Conservation (phyloP, 805 yeast genomes). For the Priceomyces carsonii region DNA sequence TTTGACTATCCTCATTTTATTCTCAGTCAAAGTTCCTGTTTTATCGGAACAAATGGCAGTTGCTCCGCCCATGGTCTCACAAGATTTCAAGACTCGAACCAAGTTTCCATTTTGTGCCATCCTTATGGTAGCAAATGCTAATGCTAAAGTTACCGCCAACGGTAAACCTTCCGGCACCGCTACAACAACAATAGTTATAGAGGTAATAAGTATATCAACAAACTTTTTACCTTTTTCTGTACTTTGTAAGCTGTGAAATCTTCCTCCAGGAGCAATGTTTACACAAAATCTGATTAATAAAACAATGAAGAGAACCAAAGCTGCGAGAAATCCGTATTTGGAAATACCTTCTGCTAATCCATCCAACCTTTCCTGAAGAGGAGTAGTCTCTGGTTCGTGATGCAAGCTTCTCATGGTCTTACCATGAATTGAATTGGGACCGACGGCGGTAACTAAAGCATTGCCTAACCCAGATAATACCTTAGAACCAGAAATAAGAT, state of each 20-base stretch:
- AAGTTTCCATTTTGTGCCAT: conserved; percentile 96
- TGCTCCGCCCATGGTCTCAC: conserved; percentile 99
- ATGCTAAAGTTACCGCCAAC: conserved; percentile 91
- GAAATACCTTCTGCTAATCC: conserved; percentile 90
- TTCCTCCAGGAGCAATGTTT: conserved; percentile 54
- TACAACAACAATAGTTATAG: conserved; percentile 91
- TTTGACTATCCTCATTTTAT: conserved; percentile 85
- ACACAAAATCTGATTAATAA: conserved; percentile 75
- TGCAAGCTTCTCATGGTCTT: conserved; percentile 81
- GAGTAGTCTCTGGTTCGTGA: conserved; percentile 80
- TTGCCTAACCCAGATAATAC: conserved; percentile 82
- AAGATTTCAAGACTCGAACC: conserved; percentile 89
- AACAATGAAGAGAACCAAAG: conserved; percentile 76
- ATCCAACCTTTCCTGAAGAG: conserved; percentile 80
- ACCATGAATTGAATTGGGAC: conserved; percentile 87
- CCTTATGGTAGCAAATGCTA: conserved; percentile 97
- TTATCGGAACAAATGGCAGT: conserved; percentile 97
- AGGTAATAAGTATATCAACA: conserved; percentile 82
- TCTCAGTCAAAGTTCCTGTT: conserved; percentile 96
- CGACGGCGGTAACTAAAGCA: conserved; percentile 88
- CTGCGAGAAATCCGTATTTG: conserved; percentile 88
- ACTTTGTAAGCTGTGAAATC: conserved; percentile 45
- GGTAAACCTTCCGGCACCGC: conserved; percentile 99
- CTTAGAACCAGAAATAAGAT: conserved; percentile 89
- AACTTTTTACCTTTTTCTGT: conserved; percentile 84